Evolutionary conservation across 805 yeast genomes (phyloP).

Genomic region (Zygosaccharomyces bisporus): DNA sequence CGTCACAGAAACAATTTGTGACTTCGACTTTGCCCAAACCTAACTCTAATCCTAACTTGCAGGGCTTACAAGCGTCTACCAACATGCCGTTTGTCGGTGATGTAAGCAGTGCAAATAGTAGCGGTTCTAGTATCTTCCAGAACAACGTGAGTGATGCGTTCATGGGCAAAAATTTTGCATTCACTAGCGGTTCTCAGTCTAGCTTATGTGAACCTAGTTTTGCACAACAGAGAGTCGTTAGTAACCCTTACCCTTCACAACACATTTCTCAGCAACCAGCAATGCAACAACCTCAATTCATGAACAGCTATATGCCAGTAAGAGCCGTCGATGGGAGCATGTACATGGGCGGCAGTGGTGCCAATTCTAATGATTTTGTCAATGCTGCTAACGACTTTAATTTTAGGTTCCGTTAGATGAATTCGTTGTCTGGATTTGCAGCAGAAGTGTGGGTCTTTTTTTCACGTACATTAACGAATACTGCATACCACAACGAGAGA

Average conservation of each 20-base stretch:
- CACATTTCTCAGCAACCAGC: slow-evolving; percentile 12
- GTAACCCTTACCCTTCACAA: slow-evolving; percentile 23
- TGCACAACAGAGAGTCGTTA: slow-evolving; percentile 21
- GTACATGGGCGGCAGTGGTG: slow-evolving; percentile 15
- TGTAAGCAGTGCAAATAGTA: slow-evolving; percentile 13
- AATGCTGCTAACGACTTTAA: slow-evolving; percentile 8
- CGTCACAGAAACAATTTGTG: slow-evolving; percentile 12
- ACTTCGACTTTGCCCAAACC: slow-evolving; percentile 15
- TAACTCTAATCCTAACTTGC: slow-evolving; percentile 16
- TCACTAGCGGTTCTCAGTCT: slow-evolving; percentile 15
- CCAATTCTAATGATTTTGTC: slow-evolving; percentile 9
- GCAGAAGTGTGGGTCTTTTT: slow-evolving; percentile 1
- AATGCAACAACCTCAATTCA: slow-evolving; percentile 11
- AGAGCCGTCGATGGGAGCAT: slow-evolving; percentile 10
- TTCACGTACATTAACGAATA: slow-evolving; percentile 10
- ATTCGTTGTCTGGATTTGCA: not conserved
- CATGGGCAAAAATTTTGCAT: slow-evolving; percentile 17
- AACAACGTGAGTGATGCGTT: slow-evolving; percentile 13
- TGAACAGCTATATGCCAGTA: slow-evolving; percentile 12
- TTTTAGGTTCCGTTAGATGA: slow-evolving; percentile 12
- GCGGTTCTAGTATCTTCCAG: slow-evolving; percentile 19
- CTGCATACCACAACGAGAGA: slow-evolving; percentile 8
- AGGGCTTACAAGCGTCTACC: slow-evolving; percentile 7
- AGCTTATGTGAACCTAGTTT: slow-evolving; percentile 14
- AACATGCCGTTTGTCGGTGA: slow-evolving; percentile 11